phyloP scores from a whole-genome alignment of 1,284 basidiomycete species.

The Apiotrichum laibachii region DNA sequence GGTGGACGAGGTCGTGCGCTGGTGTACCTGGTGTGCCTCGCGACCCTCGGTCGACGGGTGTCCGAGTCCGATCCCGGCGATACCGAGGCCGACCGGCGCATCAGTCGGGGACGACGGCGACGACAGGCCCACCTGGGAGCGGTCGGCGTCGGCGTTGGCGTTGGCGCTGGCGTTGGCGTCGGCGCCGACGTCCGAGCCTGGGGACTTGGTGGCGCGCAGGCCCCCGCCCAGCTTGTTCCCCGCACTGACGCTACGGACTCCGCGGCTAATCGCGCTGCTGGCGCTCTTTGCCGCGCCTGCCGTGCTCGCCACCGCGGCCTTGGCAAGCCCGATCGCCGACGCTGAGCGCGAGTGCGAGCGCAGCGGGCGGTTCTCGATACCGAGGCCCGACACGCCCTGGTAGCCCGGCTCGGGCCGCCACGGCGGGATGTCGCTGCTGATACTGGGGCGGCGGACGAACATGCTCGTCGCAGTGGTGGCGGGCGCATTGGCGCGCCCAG shows the following conservation, averaged over 20 bases:
- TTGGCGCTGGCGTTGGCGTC: too few species aligned
- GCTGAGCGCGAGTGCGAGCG: not conserved
- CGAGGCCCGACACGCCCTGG: constrained; percentile 1
- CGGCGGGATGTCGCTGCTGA: not conserved
- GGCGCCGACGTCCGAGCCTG: too few species aligned
- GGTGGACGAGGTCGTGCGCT: constrained; percentile 7
- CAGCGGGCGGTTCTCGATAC: constrained; percentile 4
- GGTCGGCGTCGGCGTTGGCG: too few species aligned
- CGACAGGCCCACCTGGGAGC: too few species aligned
- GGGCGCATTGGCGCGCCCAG: not conserved
- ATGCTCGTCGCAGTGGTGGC: not conserved
- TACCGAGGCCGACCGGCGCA: not conserved
- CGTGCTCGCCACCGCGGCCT: constrained; percentile 10
- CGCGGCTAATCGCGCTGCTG: constrained; percentile 2
- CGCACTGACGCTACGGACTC: not conserved
- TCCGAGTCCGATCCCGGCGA: not conserved
- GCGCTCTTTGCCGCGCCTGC: constrained; percentile 6
- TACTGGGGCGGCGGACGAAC: too few species aligned
- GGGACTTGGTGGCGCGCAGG: too few species aligned
- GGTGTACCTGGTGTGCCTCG: not conserved
- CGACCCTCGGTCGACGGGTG: not conserved
- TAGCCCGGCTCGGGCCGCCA: constrained; percentile 6
- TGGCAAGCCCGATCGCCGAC: not conserved
- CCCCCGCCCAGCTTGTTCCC: too few species aligned
- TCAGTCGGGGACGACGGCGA: not conserved